Evolutionary conservation across 352 stramenopile species (phyloP).

Genomic region (Globisporangium mamillatum): DNA sequence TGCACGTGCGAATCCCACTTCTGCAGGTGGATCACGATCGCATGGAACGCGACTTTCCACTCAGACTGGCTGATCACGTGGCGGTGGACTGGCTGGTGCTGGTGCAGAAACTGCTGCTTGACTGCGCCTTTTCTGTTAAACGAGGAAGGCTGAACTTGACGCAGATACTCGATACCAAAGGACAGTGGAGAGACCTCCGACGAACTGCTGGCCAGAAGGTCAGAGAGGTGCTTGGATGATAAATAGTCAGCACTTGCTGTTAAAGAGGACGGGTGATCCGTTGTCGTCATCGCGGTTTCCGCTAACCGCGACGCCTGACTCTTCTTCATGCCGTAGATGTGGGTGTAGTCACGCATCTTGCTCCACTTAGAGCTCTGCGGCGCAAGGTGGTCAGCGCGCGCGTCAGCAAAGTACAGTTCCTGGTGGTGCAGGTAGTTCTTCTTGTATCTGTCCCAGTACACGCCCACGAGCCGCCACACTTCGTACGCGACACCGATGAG

Average conservation of each 20-base stretch:
- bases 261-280: slow-evolving; percentile 4
- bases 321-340: slow-evolving; percentile 55
- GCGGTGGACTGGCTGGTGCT: slow-evolving; percentile 14
- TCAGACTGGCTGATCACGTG: slow-evolving; percentile 52
- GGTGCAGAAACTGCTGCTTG: slow-evolving; percentile 1
- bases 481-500: slow-evolving; percentile 45
- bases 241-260: slow-evolving; percentile 14
- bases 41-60: slow-evolving; percentile 64
- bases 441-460: slow-evolving; percentile 62
- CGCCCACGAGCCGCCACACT: slow-evolving; percentile 57
- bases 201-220: slow-evolving; percentile 19
- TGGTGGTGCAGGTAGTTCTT: slow-evolving; percentile 64
- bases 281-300: slow-evolving; percentile 10
- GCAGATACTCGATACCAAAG: slow-evolving; percentile 41
- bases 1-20: slow-evolving; percentile 48
- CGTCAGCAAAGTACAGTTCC: slow-evolving; percentile 54
- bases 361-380: slow-evolving; percentile 29
- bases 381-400: neutral
- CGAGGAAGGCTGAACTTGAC: slow-evolving; percentile 2
- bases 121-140: slow-evolving; percentile 1
- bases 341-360: slow-evolving; percentile 30
- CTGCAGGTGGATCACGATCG: slow-evolving; percentile 58
- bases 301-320: slow-evolving; percentile 33
- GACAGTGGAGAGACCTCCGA: slow-evolving; percentile 25
- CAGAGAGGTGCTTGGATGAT: slow-evolving; percentile 25